Percentiles rank a stretch among this genome's conserved stretches.
phyloP scores from a whole-genome alignment of 768 basidiomycete species.

The Auriculariales sp. region DNA sequence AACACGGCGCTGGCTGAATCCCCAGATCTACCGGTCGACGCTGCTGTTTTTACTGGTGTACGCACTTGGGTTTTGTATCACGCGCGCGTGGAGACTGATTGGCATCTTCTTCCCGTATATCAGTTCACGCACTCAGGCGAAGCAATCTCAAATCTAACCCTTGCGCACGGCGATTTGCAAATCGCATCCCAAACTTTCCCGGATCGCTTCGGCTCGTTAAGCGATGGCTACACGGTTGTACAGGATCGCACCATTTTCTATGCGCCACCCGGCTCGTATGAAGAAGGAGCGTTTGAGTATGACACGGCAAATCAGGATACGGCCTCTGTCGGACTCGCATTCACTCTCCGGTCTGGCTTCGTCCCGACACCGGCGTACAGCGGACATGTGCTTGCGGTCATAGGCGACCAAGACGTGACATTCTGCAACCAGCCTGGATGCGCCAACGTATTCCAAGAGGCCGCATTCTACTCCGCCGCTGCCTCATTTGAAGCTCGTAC shows the following conservation, averaged over 20 bases:
- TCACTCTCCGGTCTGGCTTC: neutral
- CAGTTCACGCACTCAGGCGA: neutral
- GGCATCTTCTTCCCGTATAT: neutral
- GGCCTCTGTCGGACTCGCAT: neutral
- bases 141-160: too few relatives aligned
- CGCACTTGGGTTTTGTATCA: too few relatives aligned
- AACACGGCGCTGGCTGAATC: neutral
- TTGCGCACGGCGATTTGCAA: neutral
- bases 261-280: neutral
- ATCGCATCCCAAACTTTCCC: neutral
- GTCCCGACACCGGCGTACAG: neutral
- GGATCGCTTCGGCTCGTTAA: neutral
- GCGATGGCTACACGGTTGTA: neutral
- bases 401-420: neutral
- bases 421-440: too few relatives aligned
- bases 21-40: neutral
- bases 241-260: neutral
- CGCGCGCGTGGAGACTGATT: too few relatives aligned
- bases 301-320: neutral
- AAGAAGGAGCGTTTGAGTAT: neutral
- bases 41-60: neutral
- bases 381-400: neutral
- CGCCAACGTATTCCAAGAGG: too few relatives aligned
- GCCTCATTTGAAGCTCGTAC: neutral
- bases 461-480: neutral